Conservation (phyloP, 2,329 filamentous ascomycete genomes). For the Ciborinia camelliae region DNA sequence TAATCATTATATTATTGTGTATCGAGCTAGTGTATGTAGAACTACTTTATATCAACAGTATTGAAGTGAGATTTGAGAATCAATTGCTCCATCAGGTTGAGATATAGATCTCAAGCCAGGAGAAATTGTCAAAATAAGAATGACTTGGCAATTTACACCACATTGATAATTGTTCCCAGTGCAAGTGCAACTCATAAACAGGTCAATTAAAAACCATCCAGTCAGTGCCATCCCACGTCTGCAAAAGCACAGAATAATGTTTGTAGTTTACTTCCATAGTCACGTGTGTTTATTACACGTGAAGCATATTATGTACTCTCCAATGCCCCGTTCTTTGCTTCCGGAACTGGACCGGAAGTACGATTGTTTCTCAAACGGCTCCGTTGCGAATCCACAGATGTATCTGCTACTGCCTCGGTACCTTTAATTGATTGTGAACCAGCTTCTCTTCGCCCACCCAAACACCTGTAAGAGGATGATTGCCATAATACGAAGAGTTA, state of each 20-base stretch:
- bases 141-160: background rate
- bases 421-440: background rate
- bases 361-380: background rate
- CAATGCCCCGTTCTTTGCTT: background rate
- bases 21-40: no score
- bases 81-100: no score
- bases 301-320: background rate
- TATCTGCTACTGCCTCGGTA: no score
- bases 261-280: background rate
- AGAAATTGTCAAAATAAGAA: background rate
- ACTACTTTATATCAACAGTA: no score
- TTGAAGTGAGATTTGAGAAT: no score
- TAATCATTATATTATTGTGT: no score
- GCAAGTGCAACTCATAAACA: no score
- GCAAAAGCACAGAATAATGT: background rate
- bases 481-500: background rate
- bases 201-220: background rate
- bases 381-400: no score
- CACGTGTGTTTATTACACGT: background rate
- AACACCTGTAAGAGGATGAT: background rate
- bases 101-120: no score
- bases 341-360: background rate
- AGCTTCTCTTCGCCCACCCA: background rate
- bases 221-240: no score
- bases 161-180: background rate